phyloP scores from a whole-genome alignment of 2,329 filamentous ascomycete species.

The Paecilomyces sp. region DNA sequence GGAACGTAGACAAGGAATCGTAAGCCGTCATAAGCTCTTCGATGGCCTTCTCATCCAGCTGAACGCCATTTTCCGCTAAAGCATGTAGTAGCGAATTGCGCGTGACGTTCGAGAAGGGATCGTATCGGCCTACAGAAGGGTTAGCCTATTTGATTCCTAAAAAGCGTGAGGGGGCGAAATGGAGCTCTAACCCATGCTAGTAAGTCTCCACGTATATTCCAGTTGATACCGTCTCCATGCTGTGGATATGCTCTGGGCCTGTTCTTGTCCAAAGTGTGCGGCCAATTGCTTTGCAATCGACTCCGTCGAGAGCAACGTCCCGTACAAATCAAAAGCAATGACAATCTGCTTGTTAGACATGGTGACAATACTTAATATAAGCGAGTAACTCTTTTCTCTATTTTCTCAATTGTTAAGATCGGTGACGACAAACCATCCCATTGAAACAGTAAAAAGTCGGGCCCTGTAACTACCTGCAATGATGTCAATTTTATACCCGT shows the following conservation, averaged over 20 bases:
- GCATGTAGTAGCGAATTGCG: constrained; percentile 57
- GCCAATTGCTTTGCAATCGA: constrained; percentile 58
- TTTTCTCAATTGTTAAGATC: too few relatives aligned
- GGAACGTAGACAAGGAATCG: constrained; percentile 56
- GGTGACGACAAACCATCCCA: too few relatives aligned
- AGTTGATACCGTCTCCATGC: constrained; percentile 64
- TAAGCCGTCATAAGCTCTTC: constrained; percentile 56
- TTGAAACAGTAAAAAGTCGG: too few relatives aligned
- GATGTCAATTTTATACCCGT: constrained; percentile 2
- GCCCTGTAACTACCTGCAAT: neutral
- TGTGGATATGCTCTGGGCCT: constrained; percentile 50
- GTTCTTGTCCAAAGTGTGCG: constrained; percentile 50
- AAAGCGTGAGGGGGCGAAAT: constrained; percentile 1
- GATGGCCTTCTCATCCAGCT: constrained; percentile 39
- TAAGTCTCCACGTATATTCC: constrained; percentile 71
- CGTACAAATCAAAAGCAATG: constrained; percentile 70
- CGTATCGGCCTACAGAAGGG: constrained; percentile 47
- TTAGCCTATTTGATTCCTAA: neutral
- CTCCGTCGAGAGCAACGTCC: constrained; percentile 64
- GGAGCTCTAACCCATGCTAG: constrained; percentile 57
- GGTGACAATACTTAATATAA: neutral
- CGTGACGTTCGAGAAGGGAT: constrained; percentile 58
- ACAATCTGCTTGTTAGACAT: constrained; percentile 30
- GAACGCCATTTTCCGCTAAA: constrained; percentile 48
- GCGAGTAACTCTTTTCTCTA: neutral